Conservation (phyloP, 2,329 filamentous ascomycete genomes). For the Trichophyton rubrum region DNA sequence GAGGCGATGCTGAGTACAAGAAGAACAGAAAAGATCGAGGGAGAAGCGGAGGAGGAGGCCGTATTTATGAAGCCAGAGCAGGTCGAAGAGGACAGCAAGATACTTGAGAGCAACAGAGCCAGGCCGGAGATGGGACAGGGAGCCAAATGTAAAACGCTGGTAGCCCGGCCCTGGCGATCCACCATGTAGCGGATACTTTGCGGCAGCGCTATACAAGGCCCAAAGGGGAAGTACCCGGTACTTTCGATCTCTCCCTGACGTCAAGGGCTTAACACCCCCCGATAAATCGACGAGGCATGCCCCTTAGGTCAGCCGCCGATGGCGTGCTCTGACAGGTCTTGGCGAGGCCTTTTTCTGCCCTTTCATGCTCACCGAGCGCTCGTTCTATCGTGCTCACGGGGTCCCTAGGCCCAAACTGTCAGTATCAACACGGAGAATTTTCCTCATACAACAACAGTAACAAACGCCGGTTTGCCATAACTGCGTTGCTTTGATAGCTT, state of each 20-base stretch:
- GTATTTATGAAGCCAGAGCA: neutral
- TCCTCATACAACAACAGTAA: neutral
- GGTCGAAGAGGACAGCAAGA: neutral
- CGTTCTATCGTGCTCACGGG: conserved; percentile 3
- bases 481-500: neutral
- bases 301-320: neutral
- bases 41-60: neutral
- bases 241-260: neutral
- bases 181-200: neutral
- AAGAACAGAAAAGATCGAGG: neutral
- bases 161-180: neutral
- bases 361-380: neutral
- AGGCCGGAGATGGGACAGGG: neutral
- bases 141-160: conserved; percentile 3
- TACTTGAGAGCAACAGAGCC: neutral
- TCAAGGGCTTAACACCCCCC: neutral
- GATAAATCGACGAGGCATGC: neutral
- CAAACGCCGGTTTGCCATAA: neutral
- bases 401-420: neutral
- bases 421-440: neutral
- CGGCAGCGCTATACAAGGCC: neutral
- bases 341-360: neutral
- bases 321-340: neutral
- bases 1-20: neutral
- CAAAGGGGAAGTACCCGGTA: neutral